Evolutionary conservation across 352 stramenopile genomes (phyloP).

Genomic region (Phytophthora pluvialis): DNA sequence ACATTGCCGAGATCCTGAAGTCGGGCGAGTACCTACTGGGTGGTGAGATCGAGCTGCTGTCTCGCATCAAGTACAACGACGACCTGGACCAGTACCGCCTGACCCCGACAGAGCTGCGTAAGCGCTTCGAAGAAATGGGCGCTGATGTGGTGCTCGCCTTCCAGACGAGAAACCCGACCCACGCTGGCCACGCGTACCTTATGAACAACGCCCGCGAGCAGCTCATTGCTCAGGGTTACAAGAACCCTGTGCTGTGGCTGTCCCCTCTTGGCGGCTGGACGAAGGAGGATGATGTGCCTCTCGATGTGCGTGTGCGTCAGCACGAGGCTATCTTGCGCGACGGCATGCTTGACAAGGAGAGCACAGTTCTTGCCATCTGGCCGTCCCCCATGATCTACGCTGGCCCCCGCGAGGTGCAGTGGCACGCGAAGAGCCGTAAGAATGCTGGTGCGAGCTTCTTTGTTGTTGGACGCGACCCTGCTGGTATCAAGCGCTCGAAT

Average conservation of each 20-base stretch:
- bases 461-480: conserved; percentile 97
- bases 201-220: conserved; percentile 97
- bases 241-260: conserved; percentile 98
- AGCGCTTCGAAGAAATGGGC: conserved; percentile 94
- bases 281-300: conserved; percentile 97
- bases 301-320: conserved; percentile 98
- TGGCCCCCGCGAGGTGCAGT: conserved; percentile 97
- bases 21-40: conserved; percentile 96
- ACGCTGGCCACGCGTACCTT: conserved; percentile 97
- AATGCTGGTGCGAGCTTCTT: conserved; percentile 98
- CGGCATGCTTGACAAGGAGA: conserved; percentile 96
- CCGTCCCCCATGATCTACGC: conserved; percentile 99
- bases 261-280: conserved; percentile 98
- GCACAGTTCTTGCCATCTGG: conserved; percentile 98
- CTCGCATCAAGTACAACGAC: conserved; percentile 97
- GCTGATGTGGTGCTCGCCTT: conserved; percentile 98
- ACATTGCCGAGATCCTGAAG: conserved; percentile 95
- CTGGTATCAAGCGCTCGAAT: conserved; percentile 97
- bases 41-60: conserved; percentile 96
- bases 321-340: conserved; percentile 93
- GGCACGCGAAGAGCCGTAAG: conserved; percentile 97
- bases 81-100: conserved; percentile 97
- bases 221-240: conserved; percentile 92
- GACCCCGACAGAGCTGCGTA: conserved; percentile 93
- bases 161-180: conserved; percentile 98